Evolutionary conservation across 1,139 yeast species (phyloP).

Genomic region (Scheffersomyces parashehatae): DNA sequence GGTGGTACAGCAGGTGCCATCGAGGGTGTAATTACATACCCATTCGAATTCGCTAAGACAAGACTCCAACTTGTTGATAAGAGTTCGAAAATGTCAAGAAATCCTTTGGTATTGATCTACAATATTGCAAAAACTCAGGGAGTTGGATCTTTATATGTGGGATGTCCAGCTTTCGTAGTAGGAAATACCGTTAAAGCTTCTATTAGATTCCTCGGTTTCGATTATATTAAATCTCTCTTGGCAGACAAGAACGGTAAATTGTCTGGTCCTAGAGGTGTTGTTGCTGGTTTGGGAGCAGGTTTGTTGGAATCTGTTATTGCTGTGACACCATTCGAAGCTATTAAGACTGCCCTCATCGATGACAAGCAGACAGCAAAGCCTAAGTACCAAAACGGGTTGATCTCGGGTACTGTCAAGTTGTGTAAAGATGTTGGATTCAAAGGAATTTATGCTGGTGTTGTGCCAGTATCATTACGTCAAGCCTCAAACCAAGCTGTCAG

Average conservation of each 20-base stretch:
- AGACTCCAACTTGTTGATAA: conserved; percentile 82
- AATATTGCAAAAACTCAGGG: conserved; percentile 80
- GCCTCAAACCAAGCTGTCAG: conserved; percentile 96
- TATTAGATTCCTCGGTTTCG: conserved; percentile 90
- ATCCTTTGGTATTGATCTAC: conserved; percentile 79
- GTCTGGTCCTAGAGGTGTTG: conserved; percentile 84
- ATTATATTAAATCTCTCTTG: conserved; percentile 72
- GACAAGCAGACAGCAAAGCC: conserved; percentile 80
- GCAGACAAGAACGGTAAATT: conserved; percentile 85
- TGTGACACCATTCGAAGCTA: conserved; percentile 95
- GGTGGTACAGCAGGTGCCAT: conserved; percentile 96
- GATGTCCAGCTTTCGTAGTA: conserved; percentile 96
- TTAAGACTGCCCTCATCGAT: conserved; percentile 93
- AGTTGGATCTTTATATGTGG: conserved; percentile 77
- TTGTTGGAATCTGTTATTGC: conserved; percentile 88
- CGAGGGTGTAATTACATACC: conserved; percentile 88
- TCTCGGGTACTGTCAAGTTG: conserved; percentile 63
- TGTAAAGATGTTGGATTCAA: conserved; percentile 75
- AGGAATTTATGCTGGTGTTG: conserved; percentile 85
- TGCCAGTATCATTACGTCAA: conserved; percentile 93
- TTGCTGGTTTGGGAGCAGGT: conserved; percentile 98
- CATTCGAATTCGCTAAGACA: conserved; percentile 96
- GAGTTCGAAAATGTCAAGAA: conserved; percentile 65
- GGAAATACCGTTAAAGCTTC: conserved; percentile 97
- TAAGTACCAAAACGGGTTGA: conserved; percentile 68